Percentiles rank a stretch among this genome's conserved stretches.
Evolutionary conservation across 495 filamentous ascomycete species (phyloP).

Genomic region (Astrothelium macrocarpum): DNA sequence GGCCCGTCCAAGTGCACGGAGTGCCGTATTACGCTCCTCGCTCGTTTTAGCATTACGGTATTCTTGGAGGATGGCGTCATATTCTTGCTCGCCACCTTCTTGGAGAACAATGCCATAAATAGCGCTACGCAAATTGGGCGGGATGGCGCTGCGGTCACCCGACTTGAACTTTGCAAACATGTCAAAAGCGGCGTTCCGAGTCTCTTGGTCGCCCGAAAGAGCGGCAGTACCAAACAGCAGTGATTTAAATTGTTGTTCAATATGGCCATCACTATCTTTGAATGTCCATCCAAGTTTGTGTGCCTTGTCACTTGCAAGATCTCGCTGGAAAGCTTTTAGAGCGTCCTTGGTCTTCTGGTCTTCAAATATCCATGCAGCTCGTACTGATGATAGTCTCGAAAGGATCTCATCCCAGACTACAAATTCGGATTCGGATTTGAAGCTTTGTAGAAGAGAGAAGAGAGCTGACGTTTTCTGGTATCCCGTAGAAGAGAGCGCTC

Average conservation of each 20-base stretch:
- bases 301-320: conserved; percentile 63
- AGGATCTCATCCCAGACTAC: conserved; percentile 93
- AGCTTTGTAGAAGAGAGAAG: conserved; percentile 72
- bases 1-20: conserved; percentile 74
- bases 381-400: conserved; percentile 61
- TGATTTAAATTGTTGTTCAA: conserved; percentile 77
- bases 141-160: conserved; percentile 59
- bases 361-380: conserved; percentile 83
- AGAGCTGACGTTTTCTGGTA: conserved; percentile 90
- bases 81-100: conserved; percentile 67
- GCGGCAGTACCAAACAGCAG: conserved; percentile 61
- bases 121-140: conserved; percentile 60
- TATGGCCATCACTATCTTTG: conserved; percentile 70
- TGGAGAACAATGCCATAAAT: conserved; percentile 64
- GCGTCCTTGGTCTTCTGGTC: conserved; percentile 60
- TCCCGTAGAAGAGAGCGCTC: conserved; percentile 78
- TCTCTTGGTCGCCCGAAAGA: conserved; percentile 51
- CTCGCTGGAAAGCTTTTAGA: conserved; percentile 69
- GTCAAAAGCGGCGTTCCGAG: conserved; percentile 54
- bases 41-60: conserved; percentile 78
- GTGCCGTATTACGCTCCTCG: conserved; percentile 92
- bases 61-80: conserved; percentile 68
- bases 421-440: conserved; percentile 75
- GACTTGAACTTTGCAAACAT: conserved; percentile 63
- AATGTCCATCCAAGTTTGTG: conserved; percentile 85